Conservation (phyloP, 2,329 filamentous ascomycete species). For the Erysiphe pulchra region DNA sequence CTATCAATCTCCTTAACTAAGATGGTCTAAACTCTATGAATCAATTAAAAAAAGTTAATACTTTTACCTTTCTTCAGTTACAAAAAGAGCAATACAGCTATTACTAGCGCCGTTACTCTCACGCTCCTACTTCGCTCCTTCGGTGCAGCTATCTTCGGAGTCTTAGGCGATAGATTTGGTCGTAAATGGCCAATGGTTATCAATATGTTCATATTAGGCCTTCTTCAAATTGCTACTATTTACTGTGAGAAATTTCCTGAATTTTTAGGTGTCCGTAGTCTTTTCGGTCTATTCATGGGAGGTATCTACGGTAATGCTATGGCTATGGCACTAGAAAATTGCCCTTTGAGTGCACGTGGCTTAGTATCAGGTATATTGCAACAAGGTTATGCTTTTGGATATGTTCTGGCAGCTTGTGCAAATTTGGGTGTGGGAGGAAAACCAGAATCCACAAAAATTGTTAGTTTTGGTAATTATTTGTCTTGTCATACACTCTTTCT, state of each 20-base stretch:
- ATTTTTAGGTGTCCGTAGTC: slow-evolving; percentile 47
- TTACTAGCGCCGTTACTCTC: slow-evolving; percentile 50
- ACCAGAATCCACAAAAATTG: slow-evolving; percentile 40
- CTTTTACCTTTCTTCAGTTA: slow-evolving; percentile 60
- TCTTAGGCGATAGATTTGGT: slow-evolving; percentile 55
- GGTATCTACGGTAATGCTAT: slow-evolving; percentile 57
- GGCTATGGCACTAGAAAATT: slow-evolving; percentile 48
- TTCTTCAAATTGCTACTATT: slow-evolving; percentile 48
- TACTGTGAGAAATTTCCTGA: slow-evolving; percentile 39
- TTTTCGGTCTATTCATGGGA: slow-evolving; percentile 66
- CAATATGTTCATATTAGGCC: slow-evolving; percentile 48
- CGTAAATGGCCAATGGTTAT: slow-evolving; percentile 59
- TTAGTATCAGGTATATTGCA: slow-evolving; percentile 64
- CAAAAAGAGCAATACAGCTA: slow-evolving; percentile 31
- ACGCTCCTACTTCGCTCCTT: slow-evolving; percentile 50
- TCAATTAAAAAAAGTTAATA: slow-evolving; percentile 29
- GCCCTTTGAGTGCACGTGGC: slow-evolving; percentile 27
- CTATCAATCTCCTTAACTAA: not conserved
- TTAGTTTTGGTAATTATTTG: slow-evolving; percentile 35
- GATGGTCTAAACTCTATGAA: not conserved
- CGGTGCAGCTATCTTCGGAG: slow-evolving; percentile 50
- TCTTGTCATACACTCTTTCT: too few relatives aligned
- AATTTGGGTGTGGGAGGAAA: slow-evolving; percentile 45
- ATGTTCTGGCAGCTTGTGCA: slow-evolving; percentile 49
- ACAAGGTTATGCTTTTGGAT: slow-evolving; percentile 59